phyloP scores from a whole-genome alignment of 2,329 filamentous ascomycete species.

The Tolypocladium capitatum region DNA sequence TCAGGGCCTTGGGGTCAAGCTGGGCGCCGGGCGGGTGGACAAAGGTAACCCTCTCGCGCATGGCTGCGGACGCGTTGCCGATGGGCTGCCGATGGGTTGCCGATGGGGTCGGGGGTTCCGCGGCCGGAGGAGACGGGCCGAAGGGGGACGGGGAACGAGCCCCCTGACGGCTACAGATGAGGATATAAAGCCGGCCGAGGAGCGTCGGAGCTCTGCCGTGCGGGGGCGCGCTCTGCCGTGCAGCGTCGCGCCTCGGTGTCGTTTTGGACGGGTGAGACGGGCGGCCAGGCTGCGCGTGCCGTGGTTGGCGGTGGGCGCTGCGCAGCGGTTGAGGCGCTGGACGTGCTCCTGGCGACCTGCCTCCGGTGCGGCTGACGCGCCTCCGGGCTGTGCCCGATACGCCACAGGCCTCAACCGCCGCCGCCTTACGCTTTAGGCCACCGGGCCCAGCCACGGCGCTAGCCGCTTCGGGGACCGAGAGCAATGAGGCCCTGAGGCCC shows the following conservation, averaged over 20 bases:
- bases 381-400: neutral
- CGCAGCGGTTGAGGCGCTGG: neutral
- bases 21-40: slow-evolving; percentile 51
- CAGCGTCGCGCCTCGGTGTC: no score
- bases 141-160: neutral
- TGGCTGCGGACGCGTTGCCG: slow-evolving; percentile 21
- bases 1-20: slow-evolving; percentile 51
- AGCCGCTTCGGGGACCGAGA: slow-evolving; percentile 11
- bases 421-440: neutral
- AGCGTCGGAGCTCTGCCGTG: no score
- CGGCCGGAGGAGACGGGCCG: neutral
- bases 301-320: neutral
- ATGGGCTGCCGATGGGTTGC: no score
- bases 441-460: neutral
- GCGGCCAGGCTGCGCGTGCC: no score
- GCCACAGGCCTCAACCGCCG: neutral
- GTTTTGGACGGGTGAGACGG: neutral
- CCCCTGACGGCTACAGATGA: neutral
- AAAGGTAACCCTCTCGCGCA: slow-evolving; percentile 74
- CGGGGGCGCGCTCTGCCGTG: no score
- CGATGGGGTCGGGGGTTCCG: neutral
- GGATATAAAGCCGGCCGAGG: neutral
- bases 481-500: neutral
- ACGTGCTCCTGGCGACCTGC: neutral
- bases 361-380: neutral